Base-by-base conservation (phyloP, 2,329 filamentous ascomycete genomes). In the Penicillium expansum region DNA sequence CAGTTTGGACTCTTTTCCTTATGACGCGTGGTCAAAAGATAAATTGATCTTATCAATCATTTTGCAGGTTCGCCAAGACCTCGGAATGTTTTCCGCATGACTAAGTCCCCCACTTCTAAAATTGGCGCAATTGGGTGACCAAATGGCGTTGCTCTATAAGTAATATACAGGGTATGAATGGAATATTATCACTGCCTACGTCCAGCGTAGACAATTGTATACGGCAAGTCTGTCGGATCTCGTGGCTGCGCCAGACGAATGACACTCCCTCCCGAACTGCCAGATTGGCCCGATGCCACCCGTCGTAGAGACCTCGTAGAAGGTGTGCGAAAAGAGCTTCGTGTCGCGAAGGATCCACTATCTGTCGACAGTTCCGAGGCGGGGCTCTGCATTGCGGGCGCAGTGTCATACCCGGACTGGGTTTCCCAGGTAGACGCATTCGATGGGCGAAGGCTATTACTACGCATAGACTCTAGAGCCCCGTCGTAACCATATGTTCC, bases 191-290 rank as follows among this genome's bases (percentile, higher is more conserved):
- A 56, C 10, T 56, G 49, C 33, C 54, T 61, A 62, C 52, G 57
- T 27, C 57, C 62, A 54, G 53, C 52, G 41, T 68, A 57, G 55
- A 69, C 61, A 48, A 73, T 68, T n/a, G 64, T 69, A 49, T 74
- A 75, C 14, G 73, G 72, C 48, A 75, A 56, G 56, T 73, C 70
- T 45, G 63, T 63, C 52, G 65, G 65, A 51, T 61, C 63, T 33
- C 59, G 64, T 9, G 68, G 64, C 49, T 72, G 68, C 22, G 67
- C 62, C 32, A 76, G 60, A 16, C 71, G 73, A 61, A 77, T 75
- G n/a, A 77, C 74, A 61, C 74, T 77, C 13, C 69, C 72, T 29
- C 59, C 69, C 5, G 72, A 75, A 52, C 67, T 71, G 38, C 63
- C 63, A 22, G 74, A 76, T 20, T 67, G 58, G 44, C 64, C 67